Conservation (phyloP, 495 filamentous ascomycete genomes). For the Tetracladium marchalianum region DNA sequence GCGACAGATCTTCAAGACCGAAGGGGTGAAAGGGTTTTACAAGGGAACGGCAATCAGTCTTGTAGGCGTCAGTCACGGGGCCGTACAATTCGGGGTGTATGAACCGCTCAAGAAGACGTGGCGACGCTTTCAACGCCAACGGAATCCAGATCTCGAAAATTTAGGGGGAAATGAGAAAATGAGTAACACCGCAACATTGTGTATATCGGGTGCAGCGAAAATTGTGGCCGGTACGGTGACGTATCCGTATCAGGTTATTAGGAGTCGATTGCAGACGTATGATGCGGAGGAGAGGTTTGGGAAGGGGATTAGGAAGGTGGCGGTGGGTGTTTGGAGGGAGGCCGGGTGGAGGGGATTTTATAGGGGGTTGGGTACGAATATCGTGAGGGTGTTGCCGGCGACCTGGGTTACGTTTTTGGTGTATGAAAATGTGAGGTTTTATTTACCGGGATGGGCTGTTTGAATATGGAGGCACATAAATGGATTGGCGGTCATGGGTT, state of each 20-base stretch:
- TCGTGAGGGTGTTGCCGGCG: constrained; percentile 80
- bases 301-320: constrained; percentile 58
- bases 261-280: constrained; percentile 81
- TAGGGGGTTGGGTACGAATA: constrained; percentile 79
- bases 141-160: background rate
- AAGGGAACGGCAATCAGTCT: constrained; percentile 78
- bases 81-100: constrained; percentile 93
- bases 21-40: constrained; percentile 81
- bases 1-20: constrained; percentile 47
- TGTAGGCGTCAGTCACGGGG: constrained; percentile 88
- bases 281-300: constrained; percentile 62
- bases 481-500: background rate
- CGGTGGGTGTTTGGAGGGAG: constrained; percentile 58
- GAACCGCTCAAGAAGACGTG: constrained; percentile 64
- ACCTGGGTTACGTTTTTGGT: constrained; percentile 98
- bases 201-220: constrained; percentile 73
- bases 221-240: constrained; percentile 76
- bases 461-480: background rate
- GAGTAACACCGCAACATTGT: constrained; percentile 65
- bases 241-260: constrained; percentile 89
- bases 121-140: constrained; percentile 18
- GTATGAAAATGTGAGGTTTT: constrained; percentile 83
- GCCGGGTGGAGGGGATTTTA: constrained; percentile 86
- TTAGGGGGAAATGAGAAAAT: constrained; percentile 31
- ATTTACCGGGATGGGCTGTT: constrained; percentile 33